Conservation (phyloP, 768 basidiomycete species). For the Baorangia bicolor region DNA sequence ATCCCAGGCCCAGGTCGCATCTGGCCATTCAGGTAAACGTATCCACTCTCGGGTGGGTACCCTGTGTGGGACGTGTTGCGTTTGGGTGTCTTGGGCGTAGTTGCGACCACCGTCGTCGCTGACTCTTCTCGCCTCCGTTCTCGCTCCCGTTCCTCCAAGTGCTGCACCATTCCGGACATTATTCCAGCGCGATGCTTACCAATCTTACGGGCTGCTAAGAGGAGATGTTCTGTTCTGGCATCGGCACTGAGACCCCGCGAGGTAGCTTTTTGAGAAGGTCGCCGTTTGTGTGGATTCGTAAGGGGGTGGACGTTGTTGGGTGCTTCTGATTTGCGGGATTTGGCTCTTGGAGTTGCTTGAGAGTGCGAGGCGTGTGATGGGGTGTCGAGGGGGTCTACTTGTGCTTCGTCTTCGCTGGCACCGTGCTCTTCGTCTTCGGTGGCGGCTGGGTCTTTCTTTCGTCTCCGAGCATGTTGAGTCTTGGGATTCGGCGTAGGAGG, state of each 20-base stretch:
- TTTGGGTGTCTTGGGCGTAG: conserved; percentile 30
- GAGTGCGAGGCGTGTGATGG: conserved; percentile 12
- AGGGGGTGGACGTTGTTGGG: conserved; percentile 3
- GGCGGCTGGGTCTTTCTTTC: conserved; percentile 23
- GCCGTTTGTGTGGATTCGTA: conserved; percentile 22
- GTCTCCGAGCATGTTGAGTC: conserved; percentile 21
- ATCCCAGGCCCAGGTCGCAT: conserved; percentile 27
- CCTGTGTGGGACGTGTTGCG: conserved; percentile 29
- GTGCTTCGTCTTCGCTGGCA: conserved; percentile 28
- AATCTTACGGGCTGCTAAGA: conserved; percentile 68
- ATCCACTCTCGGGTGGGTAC: conserved; percentile 25
- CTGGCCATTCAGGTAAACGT: conserved; percentile 30
- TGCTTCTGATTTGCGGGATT: conserved; percentile 23
- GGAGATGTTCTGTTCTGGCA: conserved; percentile 67
- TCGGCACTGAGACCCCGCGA: conserved; percentile 48
- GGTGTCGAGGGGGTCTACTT: conserved; percentile 17
- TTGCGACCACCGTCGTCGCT: conserved; percentile 19
- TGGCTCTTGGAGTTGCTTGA: conserved; percentile 24
- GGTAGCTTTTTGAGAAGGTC: conserved; percentile 25
- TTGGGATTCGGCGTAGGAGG: conserved; percentile 26
- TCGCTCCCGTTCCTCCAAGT: conserved; percentile 33
- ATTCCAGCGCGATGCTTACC: conserved; percentile 60
- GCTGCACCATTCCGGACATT: conserved; percentile 49
- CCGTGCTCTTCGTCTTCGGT: conserved; percentile 29
- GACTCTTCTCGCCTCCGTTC: conserved; percentile 28